A percentile compares a stretch with the other conserved stretches of the same genome.
Conservation (phyloP, 2,329 filamentous ascomycete genomes). For the Phaeosphaeria sp. region DNA sequence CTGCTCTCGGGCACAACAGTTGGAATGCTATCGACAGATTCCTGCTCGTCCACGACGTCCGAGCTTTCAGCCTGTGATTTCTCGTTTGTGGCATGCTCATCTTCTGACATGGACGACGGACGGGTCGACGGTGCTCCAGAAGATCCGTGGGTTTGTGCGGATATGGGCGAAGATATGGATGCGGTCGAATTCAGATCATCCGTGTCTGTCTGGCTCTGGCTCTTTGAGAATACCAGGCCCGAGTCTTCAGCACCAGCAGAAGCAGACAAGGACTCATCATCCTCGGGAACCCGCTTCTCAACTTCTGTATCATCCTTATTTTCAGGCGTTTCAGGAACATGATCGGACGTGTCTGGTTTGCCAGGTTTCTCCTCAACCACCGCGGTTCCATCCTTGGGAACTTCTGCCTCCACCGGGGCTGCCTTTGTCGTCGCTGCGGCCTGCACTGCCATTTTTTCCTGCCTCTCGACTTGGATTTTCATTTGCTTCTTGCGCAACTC, state of each 20-base stretch:
- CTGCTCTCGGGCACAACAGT: constrained; percentile 42
- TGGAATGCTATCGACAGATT: constrained; percentile 43
- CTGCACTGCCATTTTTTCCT: constrained; percentile 26
- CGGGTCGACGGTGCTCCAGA: constrained; percentile 46
- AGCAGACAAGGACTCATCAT: constrained; percentile 10
- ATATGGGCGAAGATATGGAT: constrained; percentile 47
- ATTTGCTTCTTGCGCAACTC: constrained; percentile 86
- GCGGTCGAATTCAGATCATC: constrained; percentile 45
- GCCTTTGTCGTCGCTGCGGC: constrained; percentile 16
- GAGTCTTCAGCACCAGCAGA: constrained; percentile 53
- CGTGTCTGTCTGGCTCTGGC: constrained; percentile 32
- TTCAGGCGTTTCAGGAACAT: constrained; percentile 5
- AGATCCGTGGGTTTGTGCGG: constrained; percentile 47
- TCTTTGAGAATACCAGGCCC: constrained; percentile 58
- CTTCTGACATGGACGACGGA: constrained; percentile 49
- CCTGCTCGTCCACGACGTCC: constrained; percentile 34
- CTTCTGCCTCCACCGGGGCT: constrained; percentile 5
- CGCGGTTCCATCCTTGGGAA: constrained; percentile 4
- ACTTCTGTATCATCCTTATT: constrained; percentile 16
- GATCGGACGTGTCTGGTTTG: constrained; percentile 2
- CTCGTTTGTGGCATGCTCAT: constrained; percentile 36
- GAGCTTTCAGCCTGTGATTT: constrained; percentile 21
- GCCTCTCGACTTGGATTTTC: constrained; percentile 44
- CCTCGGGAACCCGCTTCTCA: constrained; percentile 17
- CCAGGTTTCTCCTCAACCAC: not conserved